Evolutionary conservation across 2,329 filamentous ascomycete genomes (phyloP).

Genomic region (Herpotrichia juniperi): DNA sequence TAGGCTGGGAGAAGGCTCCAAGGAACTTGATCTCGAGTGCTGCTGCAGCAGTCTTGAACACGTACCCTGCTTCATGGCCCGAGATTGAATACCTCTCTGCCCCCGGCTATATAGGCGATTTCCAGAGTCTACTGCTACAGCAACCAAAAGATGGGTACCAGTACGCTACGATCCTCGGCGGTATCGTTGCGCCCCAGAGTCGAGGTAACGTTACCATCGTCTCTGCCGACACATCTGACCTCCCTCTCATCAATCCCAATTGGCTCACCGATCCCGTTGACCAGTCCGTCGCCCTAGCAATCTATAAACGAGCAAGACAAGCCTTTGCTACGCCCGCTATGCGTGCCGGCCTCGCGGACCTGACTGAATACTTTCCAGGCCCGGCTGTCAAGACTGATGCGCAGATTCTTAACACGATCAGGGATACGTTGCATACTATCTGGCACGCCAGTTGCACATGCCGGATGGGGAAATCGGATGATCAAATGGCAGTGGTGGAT

Average conservation of each 20-base stretch:
- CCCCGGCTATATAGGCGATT: conserved; percentile 18
- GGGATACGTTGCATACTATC: conserved; percentile 18
- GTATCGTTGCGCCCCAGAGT: conserved; percentile 20
- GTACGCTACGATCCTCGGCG: conserved; percentile 25
- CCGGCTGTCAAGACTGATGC: conserved; percentile 25
- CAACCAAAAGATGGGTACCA: conserved; percentile 34
- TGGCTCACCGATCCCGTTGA: conserved; percentile 42
- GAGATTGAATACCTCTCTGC: conserved; percentile 26
- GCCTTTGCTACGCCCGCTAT: conserved; percentile 29
- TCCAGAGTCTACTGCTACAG: conserved; percentile 18
- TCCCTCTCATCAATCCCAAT: conserved; percentile 40
- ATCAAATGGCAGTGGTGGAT: conserved; percentile 43
- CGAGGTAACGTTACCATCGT: conserved; percentile 42
- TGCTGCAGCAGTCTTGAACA: conserved; percentile 11
- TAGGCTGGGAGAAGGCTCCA: conserved; percentile 33
- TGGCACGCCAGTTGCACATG: conserved; percentile 36
- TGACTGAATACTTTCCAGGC: conserved; percentile 35
- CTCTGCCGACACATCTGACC: conserved; percentile 28
- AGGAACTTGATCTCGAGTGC: conserved; percentile 12
- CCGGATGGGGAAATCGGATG: conserved; percentile 33
- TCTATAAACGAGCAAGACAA: conserved; percentile 36
- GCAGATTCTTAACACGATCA: conserved; percentile 27
- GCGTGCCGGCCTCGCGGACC: conserved; percentile 9
- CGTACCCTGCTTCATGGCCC: conserved; percentile 23
- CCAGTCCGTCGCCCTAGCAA: conserved; percentile 35